Base-by-base conservation (phyloP, 805 yeast species). In the Metschnikowia noctiluminum region DNA sequence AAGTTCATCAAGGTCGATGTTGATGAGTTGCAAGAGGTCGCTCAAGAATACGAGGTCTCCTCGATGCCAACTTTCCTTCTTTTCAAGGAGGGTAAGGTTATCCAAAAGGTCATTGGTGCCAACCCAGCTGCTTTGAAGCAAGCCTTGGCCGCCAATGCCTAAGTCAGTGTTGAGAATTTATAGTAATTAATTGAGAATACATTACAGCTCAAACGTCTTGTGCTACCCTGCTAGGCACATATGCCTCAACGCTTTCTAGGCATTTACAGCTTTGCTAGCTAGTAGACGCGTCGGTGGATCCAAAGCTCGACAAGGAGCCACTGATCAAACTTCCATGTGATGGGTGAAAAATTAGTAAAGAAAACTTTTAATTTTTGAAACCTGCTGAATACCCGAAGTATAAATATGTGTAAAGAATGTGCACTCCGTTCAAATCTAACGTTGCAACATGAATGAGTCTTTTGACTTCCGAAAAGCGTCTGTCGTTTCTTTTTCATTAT, bases 1-100 rank as follows among this genome's bases (percentile, higher is more conserved):
- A 80, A 77, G 60, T 92, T 94, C 80, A 78, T 80, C 81, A 90
- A 92, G 79, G 82, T 94, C 47, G 98, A 92, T 64, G 96, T 91
- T 55, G 98, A 94, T 66, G 84, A 84, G 68, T 78, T 88, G 57
- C 81, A 84, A 38, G 82, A 80, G 30, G 81, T 91, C 62, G 89
- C 96, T 51, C 84, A 84, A 66, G 74, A 83, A 52, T 74, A 78
- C 66, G 80, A 77, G 62, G 65, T 80, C 54, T 59, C 80, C 43
- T 69, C 82, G 36, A 80, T 80, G 84, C 85, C 85, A 67, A 80
- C 84, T 45, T 52, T 80, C 51, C 71, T 89, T 55, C 81, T 88
- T 71, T 84, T 86, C 82, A 91, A 88, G 79, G 76, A 77, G 56
- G 97, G 97, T 63, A 71, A 85, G 73, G 81, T 81, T 62, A 82